Percentiles rank a stretch among this genome's conserved stretches.
Conservation (phyloP, 2,329 filamentous ascomycete species). For the Fusarium sp. region DNA sequence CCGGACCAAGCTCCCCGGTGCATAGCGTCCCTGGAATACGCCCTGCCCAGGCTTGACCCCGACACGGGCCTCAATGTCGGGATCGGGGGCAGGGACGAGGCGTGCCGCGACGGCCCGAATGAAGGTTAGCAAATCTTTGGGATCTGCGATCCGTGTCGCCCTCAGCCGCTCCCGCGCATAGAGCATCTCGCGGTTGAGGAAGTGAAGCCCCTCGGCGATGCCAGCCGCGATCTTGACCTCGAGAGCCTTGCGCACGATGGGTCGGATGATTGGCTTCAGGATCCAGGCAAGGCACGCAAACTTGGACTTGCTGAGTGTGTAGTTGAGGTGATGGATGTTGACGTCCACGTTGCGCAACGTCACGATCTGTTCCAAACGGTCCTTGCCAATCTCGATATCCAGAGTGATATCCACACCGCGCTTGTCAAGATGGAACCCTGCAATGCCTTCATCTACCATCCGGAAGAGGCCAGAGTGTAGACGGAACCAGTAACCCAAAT, state of each 20-base stretch:
- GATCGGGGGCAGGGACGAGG: conserved; percentile 77
- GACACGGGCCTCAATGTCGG: conserved; percentile 80
- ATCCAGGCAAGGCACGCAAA: conserved; percentile 85
- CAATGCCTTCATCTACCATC: conserved; percentile 85
- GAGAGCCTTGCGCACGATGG: conserved; percentile 81
- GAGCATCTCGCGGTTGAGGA: conserved; percentile 85
- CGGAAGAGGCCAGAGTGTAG: conserved; percentile 81
- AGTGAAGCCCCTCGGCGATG: conserved; percentile 76
- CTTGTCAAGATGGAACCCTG: conserved; percentile 86
- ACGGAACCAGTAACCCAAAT: conserved; percentile 90
- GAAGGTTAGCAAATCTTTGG: conserved; percentile 84
- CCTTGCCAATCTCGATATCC: conserved; percentile 84
- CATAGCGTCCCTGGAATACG: conserved; percentile 86
- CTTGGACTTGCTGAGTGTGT: conserved; percentile 79
- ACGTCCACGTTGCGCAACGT: conserved; percentile 81
- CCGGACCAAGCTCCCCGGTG: conserved; percentile 89
- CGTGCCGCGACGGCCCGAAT: conserved; percentile 84
- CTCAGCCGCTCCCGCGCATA: conserved; percentile 89
- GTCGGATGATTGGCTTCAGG: conserved; percentile 84
- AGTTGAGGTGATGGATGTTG: conserved; percentile 87
- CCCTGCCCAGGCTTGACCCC: conserved; percentile 71
- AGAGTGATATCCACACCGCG: conserved; percentile 88
- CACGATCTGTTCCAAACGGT: conserved; percentile 83
- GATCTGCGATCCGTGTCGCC: conserved; percentile 84
- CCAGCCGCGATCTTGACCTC: conserved; percentile 81